These are phyloP conservation scores for Capsicum rhomboideum DNA, from an alignment of 257 asterid genomes.

Conservation along the genomic window DNA sequence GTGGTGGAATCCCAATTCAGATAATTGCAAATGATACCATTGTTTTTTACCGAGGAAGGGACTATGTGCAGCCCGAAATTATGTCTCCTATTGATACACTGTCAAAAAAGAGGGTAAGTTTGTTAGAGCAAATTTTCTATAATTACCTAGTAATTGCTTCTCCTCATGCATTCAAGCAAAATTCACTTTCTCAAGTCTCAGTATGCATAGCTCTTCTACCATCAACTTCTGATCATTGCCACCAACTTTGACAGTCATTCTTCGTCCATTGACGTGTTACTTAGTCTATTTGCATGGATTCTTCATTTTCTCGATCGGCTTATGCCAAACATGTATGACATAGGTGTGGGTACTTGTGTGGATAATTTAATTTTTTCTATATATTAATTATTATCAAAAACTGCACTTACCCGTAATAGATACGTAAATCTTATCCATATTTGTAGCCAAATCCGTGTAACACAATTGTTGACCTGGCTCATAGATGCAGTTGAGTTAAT, in stretches of 20 bases:
- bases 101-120: conserved; percentile 69
- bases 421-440: background rate
- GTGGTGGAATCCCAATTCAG: conserved; percentile 87
- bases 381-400: no score
- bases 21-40: conserved; percentile 66
- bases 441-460: background rate
- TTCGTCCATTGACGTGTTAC: background rate
- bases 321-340: background rate
- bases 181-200: background rate
- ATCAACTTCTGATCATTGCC: background rate
- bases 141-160: background rate
- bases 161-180: background rate
- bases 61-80: conserved; percentile 83
- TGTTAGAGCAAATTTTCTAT: background rate
- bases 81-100: conserved; percentile 93
- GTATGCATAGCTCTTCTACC: background rate
- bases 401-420: background rate
- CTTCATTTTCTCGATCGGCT: background rate
- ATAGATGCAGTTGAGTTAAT: background rate
- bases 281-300: background rate
- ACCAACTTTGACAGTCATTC: background rate
- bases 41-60: conserved; percentile 76
- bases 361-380: background rate
- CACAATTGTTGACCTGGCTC: background rate
- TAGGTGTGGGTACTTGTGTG: background rate